Conservation (phyloP, 2,329 filamentous ascomycete genomes). For the Daldinia eschscholtzii region DNA sequence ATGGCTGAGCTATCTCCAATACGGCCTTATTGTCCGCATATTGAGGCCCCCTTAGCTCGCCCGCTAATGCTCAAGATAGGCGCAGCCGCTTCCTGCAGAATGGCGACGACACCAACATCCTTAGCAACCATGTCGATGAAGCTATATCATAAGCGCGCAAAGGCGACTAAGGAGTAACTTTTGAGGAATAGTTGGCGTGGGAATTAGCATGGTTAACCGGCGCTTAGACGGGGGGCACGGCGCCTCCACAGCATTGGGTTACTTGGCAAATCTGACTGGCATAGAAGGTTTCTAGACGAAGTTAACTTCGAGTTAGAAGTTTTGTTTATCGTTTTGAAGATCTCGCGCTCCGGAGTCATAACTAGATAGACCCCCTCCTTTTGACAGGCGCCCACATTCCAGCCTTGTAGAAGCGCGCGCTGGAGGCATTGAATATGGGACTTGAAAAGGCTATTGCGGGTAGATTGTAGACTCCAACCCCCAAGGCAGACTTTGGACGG, state of each 20-base stretch:
- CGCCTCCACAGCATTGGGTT: constrained; percentile 42
- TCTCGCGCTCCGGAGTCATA: constrained; percentile 23
- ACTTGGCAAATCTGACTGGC: constrained; percentile 42
- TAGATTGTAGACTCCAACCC: constrained; percentile 37
- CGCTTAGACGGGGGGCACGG: constrained; percentile 45
- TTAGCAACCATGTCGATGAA: constrained; percentile 27
- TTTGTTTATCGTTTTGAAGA: constrained; percentile 23
- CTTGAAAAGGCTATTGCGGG: constrained; percentile 36
- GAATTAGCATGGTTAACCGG: constrained; percentile 36
- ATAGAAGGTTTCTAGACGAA: constrained; percentile 38
- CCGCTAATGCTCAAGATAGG: constrained; percentile 19
- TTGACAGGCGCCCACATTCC: constrained; percentile 37
- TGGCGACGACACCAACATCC: constrained; percentile 23
- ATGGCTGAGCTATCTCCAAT: constrained; percentile 26
- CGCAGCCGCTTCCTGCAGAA: constrained; percentile 25
- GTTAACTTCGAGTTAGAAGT: constrained; percentile 27
- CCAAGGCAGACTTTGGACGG: constrained; percentile 33
- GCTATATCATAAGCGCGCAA: constrained; percentile 45
- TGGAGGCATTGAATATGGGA: constrained; percentile 36
- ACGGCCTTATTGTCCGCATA: constrained; percentile 16
- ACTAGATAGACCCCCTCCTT: constrained; percentile 20
- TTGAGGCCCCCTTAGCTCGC: constrained; percentile 14
- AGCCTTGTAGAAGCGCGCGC: constrained; percentile 45
- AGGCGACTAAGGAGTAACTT: constrained; percentile 29
- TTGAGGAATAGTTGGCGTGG: constrained; percentile 32